phyloP scores from a whole-genome alignment of 2,329 filamentous ascomycete species.

The Penicillium sp. region DNA sequence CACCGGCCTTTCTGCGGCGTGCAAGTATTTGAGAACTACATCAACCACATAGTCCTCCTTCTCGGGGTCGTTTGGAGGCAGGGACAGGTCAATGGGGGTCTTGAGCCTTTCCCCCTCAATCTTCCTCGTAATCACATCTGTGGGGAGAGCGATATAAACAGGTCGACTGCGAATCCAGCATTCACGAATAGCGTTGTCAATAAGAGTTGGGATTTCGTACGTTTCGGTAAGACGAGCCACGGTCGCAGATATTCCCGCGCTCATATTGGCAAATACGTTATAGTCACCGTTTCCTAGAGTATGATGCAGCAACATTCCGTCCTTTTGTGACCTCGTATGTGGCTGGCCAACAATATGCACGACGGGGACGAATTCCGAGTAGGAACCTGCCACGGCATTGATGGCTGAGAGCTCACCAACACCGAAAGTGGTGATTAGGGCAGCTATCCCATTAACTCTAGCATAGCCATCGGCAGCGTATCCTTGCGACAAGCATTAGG shows the following conservation, averaged over 20 bases:
- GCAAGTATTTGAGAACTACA: constrained; percentile 74
- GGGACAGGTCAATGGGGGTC: constrained; percentile 70
- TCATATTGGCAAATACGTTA: constrained; percentile 82
- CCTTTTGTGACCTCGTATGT: constrained; percentile 52
- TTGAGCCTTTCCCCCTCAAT: constrained; percentile 74
- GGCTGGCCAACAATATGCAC: constrained; percentile 65
- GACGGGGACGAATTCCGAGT: constrained; percentile 73
- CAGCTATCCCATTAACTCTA: constrained; percentile 71
- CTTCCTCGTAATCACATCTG: constrained; percentile 78
- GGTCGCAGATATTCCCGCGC: constrained; percentile 70
- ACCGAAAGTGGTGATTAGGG: constrained; percentile 76
- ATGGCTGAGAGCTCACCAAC: constrained; percentile 71
- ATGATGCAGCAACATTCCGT: constrained; percentile 62
- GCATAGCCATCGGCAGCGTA: constrained; percentile 84
- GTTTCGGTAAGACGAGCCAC: constrained; percentile 73
- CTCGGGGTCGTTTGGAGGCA: constrained; percentile 69
- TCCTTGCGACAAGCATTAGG: constrained; percentile 43
- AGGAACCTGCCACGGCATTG: constrained; percentile 76
- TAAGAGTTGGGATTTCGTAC: constrained; percentile 71
- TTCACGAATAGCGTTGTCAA: constrained; percentile 76
- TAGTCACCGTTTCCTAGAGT: constrained; percentile 79
- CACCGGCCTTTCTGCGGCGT: constrained; percentile 73
- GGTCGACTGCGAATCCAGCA: constrained; percentile 77
- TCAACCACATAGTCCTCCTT: constrained; percentile 84
- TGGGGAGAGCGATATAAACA: constrained; percentile 82